Conservation (phyloP, 176 grass and related monocot species). For the Avena eriantha region DNA sequence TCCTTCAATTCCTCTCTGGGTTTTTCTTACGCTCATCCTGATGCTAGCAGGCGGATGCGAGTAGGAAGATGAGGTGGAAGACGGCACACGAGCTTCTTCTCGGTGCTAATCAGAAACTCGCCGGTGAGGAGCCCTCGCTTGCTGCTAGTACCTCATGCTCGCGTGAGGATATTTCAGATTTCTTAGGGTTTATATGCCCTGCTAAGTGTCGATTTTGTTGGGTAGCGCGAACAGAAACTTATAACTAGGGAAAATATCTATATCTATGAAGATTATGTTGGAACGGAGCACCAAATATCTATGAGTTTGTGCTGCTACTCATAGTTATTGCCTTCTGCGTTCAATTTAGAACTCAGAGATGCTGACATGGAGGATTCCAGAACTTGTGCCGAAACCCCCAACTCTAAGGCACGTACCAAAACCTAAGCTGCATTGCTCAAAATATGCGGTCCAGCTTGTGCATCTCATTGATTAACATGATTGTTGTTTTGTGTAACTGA, state of each 20-base stretch:
- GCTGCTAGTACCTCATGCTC: background rate
- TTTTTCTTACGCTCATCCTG: background rate
- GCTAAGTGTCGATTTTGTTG: background rate
- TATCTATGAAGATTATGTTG: background rate
- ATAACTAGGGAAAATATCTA: too few relatives aligned
- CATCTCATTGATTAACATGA: background rate
- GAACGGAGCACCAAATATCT: background rate
- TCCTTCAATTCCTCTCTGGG: background rate
- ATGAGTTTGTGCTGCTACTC: too few relatives aligned
- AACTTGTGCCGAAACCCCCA: background rate
- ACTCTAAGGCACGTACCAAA: too few relatives aligned
- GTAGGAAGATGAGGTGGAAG: background rate
- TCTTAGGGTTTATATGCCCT: background rate
- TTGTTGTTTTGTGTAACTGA: slow-evolving; percentile 38
- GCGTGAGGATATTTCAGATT: background rate
- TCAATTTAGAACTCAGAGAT: background rate
- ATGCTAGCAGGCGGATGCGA: background rate
- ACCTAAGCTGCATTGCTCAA: background rate
- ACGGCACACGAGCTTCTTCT: background rate
- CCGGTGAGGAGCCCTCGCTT: background rate
- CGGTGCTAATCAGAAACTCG: background rate
- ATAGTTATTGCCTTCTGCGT: background rate
- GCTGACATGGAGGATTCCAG: background rate
- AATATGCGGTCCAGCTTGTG: background rate
- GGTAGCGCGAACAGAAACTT: too few relatives aligned